Base-by-base conservation (phyloP, 2,329 filamentous ascomycete genomes). In the Atkinsonella hypoxylon region DNA sequence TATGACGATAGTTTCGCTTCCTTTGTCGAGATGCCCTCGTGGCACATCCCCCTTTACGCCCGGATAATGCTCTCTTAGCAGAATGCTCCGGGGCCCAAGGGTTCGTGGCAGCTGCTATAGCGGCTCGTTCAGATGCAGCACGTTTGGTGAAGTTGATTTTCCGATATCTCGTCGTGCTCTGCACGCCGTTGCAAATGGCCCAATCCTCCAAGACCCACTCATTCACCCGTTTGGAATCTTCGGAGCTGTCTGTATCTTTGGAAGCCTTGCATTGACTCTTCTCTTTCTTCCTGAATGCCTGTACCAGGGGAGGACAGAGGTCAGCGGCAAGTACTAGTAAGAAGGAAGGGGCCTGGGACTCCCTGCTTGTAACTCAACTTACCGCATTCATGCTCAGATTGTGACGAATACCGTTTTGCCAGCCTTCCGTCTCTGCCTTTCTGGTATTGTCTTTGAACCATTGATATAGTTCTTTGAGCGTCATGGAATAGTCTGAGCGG, bases 341-440 rank as follows among this genome's bases (percentile, higher is more conserved):
- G 49, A 45, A 43, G 39, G 45, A 46, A 22, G 36, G 8, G 18
- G 13, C 17, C 39, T n/a, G n/a, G n/a, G 4, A n/a, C 22, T 15
- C 12, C 17, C 15, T 17, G 18, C 17, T n/a, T 18, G 15, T 10
- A 15, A n/a, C 10, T 20, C 22, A 42, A 62, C 70, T 69, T 79
- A 96, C 91, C 54, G 78, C 77, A 60, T 97, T 97, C 90, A 97
- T 96, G 45, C 89, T 95, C 8, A 97, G 72, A 59, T 97, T 97
- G 66, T 97, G 91, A 2, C 91, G 81, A 56, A 97, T 94, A 64
- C 88, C 95, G 67, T 96, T 97, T 68, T 91, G 86, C 91, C 91
- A 97, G 10, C 90, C 91, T 58, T 82, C 85, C 48, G 74, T 80
- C 4, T 79, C 81, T 61, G 89, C 79, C 66, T 93, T 95, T 57